Evolutionary conservation across 208 protist species (phyloP).

Genomic region (Crithidia thermophila): DNA sequence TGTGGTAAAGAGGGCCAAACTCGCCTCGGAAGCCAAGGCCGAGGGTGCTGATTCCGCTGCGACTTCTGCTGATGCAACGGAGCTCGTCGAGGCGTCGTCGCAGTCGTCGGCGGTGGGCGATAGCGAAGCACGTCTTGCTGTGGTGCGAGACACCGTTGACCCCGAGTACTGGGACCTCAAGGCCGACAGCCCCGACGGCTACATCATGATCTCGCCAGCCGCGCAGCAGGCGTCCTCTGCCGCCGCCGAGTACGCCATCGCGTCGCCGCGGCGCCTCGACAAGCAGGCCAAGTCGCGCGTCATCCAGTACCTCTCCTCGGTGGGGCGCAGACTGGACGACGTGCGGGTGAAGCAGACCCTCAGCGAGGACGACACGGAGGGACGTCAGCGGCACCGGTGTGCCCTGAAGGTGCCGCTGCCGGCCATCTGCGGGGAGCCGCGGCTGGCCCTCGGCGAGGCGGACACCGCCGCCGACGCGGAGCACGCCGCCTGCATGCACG

Average conservation of each 20-base stretch:
- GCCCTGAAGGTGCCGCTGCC: constrained; percentile 71
- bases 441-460: constrained; percentile 78
- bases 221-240: constrained; percentile 31
- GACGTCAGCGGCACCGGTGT: constrained; percentile 44
- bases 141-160: constrained; percentile 29
- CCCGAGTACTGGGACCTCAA: constrained; percentile 58
- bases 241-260: constrained; percentile 17
- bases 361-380: constrained; percentile 48
- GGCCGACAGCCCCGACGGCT: constrained; percentile 71
- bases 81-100: not conserved
- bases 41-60: no score
- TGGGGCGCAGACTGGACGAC: constrained; percentile 74
- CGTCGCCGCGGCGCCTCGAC: constrained; percentile 41
- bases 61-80: no score
- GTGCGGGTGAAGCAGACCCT: constrained; percentile 51
- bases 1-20: constrained; percentile 32
- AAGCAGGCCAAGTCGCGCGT: constrained; percentile 56
- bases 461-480: constrained; percentile 63
- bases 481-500: constrained; percentile 85
- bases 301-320: constrained; percentile 59
- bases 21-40: constrained; percentile 2
- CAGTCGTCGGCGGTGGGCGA: not conserved
- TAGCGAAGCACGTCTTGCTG: not conserved
- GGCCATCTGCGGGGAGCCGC: constrained; percentile 59
- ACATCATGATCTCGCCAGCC: constrained; percentile 63